Evolutionary conservation across 2,329 filamentous ascomycete genomes (phyloP).

Genomic region (Pyrenochaeta sp.): DNA sequence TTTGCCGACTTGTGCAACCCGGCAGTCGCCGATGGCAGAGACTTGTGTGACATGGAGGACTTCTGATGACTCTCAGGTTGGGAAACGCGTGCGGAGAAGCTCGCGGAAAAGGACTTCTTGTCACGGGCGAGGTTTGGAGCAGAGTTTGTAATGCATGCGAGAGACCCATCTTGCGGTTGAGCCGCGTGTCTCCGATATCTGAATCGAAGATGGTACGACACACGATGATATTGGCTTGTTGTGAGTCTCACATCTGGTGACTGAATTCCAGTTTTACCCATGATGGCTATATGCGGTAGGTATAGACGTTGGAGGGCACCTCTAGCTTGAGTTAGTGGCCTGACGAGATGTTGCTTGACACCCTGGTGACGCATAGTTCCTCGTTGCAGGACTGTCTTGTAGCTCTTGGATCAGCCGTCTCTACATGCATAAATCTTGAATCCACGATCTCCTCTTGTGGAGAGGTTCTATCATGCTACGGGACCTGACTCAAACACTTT

Average conservation of each 20-base stretch:
- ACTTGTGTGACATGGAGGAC: constrained; percentile 14
- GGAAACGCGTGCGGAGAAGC: constrained; percentile 25
- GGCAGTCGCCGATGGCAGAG: constrained; percentile 14
- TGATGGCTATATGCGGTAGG: not conserved
- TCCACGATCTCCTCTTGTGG: not conserved
- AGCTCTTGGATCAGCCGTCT: constrained; percentile 5
- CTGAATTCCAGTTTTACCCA: not conserved
- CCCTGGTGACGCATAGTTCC: not conserved
- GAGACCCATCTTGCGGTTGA: not conserved
- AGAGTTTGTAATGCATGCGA: constrained; percentile 10
- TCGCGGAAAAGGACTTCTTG: constrained; percentile 13
- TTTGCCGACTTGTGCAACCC: constrained; percentile 18
- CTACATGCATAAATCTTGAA: constrained; percentile 6
- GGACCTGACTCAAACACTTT: constrained; percentile 4
- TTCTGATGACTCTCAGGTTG: constrained; percentile 13
- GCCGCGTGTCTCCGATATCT: constrained; percentile 2
- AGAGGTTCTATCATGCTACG: constrained; percentile 1
- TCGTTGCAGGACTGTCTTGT: constrained; percentile 1
- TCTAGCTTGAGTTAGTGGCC: constrained; percentile 5
- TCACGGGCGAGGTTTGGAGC: constrained; percentile 11
- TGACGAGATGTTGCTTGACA: constrained; percentile 6
- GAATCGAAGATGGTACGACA: constrained; percentile 6
- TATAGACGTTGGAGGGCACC: constrained; percentile 1
- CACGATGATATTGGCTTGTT: constrained; percentile 7
- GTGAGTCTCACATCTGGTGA: constrained; percentile 6